phyloP scores from a whole-genome alignment of 306 rosid genomes.

The Vigna unguiculata region DNA sequence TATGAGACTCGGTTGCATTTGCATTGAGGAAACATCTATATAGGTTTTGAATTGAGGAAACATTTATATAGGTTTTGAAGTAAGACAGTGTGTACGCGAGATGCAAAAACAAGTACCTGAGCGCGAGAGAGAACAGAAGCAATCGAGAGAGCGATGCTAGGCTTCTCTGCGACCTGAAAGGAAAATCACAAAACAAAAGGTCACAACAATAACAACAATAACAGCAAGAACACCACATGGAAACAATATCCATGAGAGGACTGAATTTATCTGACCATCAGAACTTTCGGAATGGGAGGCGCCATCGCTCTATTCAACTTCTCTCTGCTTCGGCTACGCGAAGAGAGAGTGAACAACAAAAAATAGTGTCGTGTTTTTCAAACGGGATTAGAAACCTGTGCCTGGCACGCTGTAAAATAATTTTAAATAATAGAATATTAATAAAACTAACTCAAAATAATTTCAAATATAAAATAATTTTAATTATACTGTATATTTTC shows the following conservation, averaged over 20 bases:
- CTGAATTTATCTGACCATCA: slow-evolving; percentile 49
- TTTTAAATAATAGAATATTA: neutral
- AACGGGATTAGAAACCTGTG: neutral
- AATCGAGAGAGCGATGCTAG: slow-evolving; percentile 90
- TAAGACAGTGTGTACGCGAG: neutral
- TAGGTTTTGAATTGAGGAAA: neutral
- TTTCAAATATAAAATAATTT: too few relatives aligned
- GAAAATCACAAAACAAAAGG: slow-evolving; percentile 9
- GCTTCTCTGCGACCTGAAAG: slow-evolving; percentile 90
- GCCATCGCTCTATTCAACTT: slow-evolving; percentile 46
- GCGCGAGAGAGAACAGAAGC: slow-evolving; percentile 81
- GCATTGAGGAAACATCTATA: neutral
- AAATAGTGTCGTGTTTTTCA: neutral
- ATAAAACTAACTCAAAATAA: too few relatives aligned
- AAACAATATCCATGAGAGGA: neutral
- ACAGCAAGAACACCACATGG: too few relatives aligned
- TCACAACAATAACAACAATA: neutral
- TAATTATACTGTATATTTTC: too few relatives aligned
- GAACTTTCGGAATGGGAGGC: slow-evolving; percentile 54
- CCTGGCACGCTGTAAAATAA: neutral
- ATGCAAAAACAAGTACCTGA: slow-evolving; percentile 50
- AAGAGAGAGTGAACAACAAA: neutral
- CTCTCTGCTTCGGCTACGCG: neutral
- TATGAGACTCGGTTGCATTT: neutral
- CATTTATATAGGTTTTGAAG: too few relatives aligned